Evolutionary conservation across 2,329 filamentous ascomycete genomes (phyloP), one percentile per base, ranked within the genome.

Genomic region (Fusarium sp.): DNA sequence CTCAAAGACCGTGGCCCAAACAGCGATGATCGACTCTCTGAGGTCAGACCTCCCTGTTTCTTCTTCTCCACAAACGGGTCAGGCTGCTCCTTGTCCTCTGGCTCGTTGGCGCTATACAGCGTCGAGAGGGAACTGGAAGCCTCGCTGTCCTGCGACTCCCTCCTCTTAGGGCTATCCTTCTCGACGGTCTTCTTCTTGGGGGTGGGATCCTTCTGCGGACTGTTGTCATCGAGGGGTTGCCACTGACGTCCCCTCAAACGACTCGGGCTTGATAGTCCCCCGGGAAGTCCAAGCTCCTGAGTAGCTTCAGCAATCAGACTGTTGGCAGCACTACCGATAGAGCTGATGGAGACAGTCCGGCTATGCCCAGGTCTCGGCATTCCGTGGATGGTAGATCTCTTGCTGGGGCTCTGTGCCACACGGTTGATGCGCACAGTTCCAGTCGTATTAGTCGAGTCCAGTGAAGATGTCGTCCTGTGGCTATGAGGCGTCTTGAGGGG

Each of bases 81-180:
- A 25, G 77, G 54, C 18, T 71, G 61, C 4, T 78, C 73, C 20
- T 80, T 80, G 8, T 85, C 83, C 10, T 86, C 84, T 1, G 82
- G 81, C 63, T 89, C 88, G 33, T 88, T 87, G 57, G 86, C 87
- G 67, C 88, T 90, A 71, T 90, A 89, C 6, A 91, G 78, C 0
- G 89, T 91, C 5, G 89, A 91, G 6, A 91, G 81, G 3, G 87
- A 86, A 42, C 88, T 90, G 0, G 88, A 89, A 16, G 84, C 80
- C 10, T 87, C 83, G 70, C 86, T 89, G 5, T 84, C 81, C 5
- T 78, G 66, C 0, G 85, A 87, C 6, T 61, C 66, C n/a, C 78
- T 79, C 65, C 79, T 70, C 18, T 75, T 67, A 0, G 72, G 67
- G 14, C 71, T 70, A n/a, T 77, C 60, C 54, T 77, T 67, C 50